Evolutionary conservation across 2,329 filamentous ascomycete genomes (phyloP), one percentile per base, ranked within the genome.

Genomic region (Nothophoma quercina): DNA sequence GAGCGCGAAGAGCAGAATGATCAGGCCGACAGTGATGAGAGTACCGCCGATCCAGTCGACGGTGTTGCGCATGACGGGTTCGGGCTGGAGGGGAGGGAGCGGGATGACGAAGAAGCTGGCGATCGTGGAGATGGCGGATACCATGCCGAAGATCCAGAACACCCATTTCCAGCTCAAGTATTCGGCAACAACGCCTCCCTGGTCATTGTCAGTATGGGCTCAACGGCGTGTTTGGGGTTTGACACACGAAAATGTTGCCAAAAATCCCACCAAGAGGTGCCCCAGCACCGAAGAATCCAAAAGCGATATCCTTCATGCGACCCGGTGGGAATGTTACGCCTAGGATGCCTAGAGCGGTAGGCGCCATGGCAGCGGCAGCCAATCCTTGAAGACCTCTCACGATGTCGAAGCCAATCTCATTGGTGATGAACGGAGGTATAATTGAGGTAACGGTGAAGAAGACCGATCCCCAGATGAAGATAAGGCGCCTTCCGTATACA

Each of bases 231-330:
- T 5, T 23, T 2, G 13, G 16, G 15, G 19, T 6, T 15, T 8
- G 38, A 8, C 62, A 9, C 41, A 64, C 64, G 13, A 88, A 69
- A 5, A 89, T 70, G 63, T 88, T 90, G 2, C 88, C 88, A 45
- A 86, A 83, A 7, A 88, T 79, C 39, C 80, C 82, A 0, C 88
- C 87, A 0, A 88, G 72, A 0, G 88, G 87, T 0, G 86, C 84
- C 1, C 86, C 87, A 1, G 85, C 85, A 15, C 83, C 68, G 33
- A 60, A 67, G 19, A 58, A 63, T 2, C 59, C 59, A 60, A 90
- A 89, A 1, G 87, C 86, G 65, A 88, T 88, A 62, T 88, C 89
- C 72, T 89, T 89, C 4, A 86, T 83, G 58, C 84, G 86, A 0
- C 87, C 85, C 0, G 86, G 86, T 1, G 83, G 82, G 47, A 90